Evolutionary conservation across 805 yeast genomes (phyloP).

Genomic region (Hanseniaspora mollemarum): DNA sequence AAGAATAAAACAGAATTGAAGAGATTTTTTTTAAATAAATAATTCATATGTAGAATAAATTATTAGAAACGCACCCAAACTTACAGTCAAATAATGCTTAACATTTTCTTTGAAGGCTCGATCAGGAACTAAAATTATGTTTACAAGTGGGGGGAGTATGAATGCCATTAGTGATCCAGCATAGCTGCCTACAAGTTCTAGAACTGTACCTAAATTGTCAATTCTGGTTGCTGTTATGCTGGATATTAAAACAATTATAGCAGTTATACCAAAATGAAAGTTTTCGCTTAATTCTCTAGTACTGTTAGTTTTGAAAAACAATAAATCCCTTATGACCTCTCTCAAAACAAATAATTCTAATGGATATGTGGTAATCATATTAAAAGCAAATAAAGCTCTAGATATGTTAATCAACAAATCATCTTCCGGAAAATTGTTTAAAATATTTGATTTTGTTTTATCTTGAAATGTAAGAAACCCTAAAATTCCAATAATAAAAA

Average conservation of each 20-base stretch:
- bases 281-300: conserved; percentile 32
- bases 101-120: conserved; percentile 37
- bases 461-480: conserved; percentile 70
- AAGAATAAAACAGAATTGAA: background rate
- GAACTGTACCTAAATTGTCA: conserved; percentile 68
- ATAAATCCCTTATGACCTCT: conserved; percentile 65
- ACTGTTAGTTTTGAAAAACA: conserved; percentile 27
- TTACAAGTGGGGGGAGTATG: conserved; percentile 80
- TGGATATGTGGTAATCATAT: conserved; percentile 87
- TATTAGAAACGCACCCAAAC: conserved; percentile 70
- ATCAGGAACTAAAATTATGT: conserved; percentile 42
- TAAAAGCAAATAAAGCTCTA: conserved; percentile 78
- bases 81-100: conserved; percentile 50
- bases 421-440: conserved; percentile 72
- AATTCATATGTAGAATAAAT: conserved; percentile 54
- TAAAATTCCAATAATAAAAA: conserved; percentile 64
- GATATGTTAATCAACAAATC: conserved; percentile 75
- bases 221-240: conserved; percentile 49
- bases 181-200: conserved; percentile 85
- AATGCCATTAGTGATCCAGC: conserved; percentile 89
- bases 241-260: conserved; percentile 55
- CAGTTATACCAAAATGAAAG: conserved; percentile 55
- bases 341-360: conserved; percentile 81
- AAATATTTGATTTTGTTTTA: conserved; percentile 71
- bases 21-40: conserved; percentile 33